Percentiles rank a stretch among this genome's conserved stretches.
These are phyloP conservation scores for Plectosphaerella cucumerina DNA, from an alignment of 2,329 filamentous ascomycete species.

Conservation along the genomic window DNA sequence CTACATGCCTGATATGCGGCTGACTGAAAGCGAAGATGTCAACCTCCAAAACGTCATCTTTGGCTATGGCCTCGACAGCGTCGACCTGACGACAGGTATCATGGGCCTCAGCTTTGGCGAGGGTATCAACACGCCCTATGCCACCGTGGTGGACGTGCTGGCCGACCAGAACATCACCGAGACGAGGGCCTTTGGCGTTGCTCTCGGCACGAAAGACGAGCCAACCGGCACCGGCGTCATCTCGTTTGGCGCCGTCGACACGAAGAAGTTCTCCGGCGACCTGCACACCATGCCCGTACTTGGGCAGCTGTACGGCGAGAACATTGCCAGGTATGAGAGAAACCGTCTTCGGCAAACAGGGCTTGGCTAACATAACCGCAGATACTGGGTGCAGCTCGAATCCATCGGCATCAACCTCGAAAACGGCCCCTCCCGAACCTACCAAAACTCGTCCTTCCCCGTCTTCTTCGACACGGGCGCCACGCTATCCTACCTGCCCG, in stretches of 20 bases:
- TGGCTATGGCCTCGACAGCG: constrained; percentile 21
- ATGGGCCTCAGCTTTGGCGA: constrained; percentile 26
- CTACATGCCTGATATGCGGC: neutral
- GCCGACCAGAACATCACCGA: constrained; percentile 19
- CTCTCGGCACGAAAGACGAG: constrained; percentile 24
- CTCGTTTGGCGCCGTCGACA: constrained; percentile 43
- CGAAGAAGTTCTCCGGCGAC: constrained; percentile 36
- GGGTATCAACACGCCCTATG: constrained; percentile 19
- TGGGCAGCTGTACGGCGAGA: constrained; percentile 18
- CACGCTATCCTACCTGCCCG: constrained; percentile 62
- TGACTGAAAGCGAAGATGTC: constrained; percentile 11
- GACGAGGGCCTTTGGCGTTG: constrained; percentile 25
- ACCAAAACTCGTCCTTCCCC: constrained; percentile 28
- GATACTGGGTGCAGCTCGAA: constrained; percentile 39
- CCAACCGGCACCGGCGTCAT: constrained; percentile 20
- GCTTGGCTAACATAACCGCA: constrained; percentile 2
- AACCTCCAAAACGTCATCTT: constrained; percentile 21
- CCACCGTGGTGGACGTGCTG: constrained; percentile 23
- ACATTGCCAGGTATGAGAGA: constrained; percentile 12
- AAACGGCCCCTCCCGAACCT: constrained; percentile 17
- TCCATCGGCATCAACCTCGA: constrained; percentile 27
- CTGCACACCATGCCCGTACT: constrained; percentile 23
- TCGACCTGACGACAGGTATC: constrained; percentile 24
- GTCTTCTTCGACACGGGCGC: constrained; percentile 64
- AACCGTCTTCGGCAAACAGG: no score